These are phyloP conservation scores for Lipomyces japonicus DNA, from an alignment of 805 yeast species.

Conservation along the genomic window DNA sequence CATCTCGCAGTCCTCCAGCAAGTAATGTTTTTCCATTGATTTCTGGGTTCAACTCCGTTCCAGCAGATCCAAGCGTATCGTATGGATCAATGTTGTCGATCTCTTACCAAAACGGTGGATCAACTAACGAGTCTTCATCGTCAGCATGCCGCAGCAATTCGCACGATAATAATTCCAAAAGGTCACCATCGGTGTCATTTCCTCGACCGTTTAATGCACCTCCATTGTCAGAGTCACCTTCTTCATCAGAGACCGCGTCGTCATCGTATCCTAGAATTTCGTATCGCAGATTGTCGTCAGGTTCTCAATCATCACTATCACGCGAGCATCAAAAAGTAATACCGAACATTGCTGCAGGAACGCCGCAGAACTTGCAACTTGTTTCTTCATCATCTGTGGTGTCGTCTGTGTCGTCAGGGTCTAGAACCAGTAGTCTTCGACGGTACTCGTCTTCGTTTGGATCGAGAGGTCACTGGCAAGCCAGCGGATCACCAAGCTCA, in stretches of 20 bases:
- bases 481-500: not conserved
- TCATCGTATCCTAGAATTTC: constrained; percentile 41
- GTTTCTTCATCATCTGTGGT: constrained; percentile 2
- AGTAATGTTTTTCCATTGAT: constrained; percentile 7
- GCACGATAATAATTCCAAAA: too few species aligned
- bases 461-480: constrained; percentile 11
- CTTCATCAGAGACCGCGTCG: constrained; percentile 28
- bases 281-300: constrained; percentile 45
- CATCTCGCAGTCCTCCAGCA: constrained; percentile 7
- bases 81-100: not conserved
- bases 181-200: constrained; percentile 31
- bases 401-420: constrained; percentile 2
- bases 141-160: too few species aligned
- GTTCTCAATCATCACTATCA: constrained; percentile 28
- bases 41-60: not conserved
- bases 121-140: too few species aligned
- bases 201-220: constrained; percentile 64
- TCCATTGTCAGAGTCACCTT: constrained; percentile 46
- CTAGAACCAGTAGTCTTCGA: not conserved
- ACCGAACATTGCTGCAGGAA: not conserved
- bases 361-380: not conserved
- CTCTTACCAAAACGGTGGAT: too few species aligned
- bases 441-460: constrained; percentile 24
- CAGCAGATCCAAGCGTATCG: constrained; percentile 5
- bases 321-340: not conserved